Conservation (phyloP, 305 asterid species). For the Rubia balearica region DNA sequence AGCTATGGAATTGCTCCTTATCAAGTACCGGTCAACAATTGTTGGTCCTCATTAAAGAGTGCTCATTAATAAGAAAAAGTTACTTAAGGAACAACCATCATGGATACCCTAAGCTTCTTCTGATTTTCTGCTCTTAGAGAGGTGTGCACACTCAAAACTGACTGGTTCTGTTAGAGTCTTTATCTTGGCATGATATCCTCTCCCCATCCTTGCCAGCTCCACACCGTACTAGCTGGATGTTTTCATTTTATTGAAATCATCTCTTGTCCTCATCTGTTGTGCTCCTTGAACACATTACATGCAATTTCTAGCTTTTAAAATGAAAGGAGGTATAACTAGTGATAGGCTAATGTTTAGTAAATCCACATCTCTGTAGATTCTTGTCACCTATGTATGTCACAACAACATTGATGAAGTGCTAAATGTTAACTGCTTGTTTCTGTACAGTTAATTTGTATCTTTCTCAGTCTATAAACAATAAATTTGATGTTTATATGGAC, state of each 20-base stretch:
- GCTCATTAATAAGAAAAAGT: neutral
- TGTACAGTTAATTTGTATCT: neutral
- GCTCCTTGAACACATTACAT: neutral
- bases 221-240: neutral
- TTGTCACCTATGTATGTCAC: neutral
- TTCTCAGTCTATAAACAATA: neutral
- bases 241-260: neutral
- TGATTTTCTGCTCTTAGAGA: neutral
- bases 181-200: neutral
- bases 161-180: neutral
- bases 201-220: neutral
- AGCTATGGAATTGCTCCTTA: neutral
- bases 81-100: neutral
- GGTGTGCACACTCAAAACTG: neutral
- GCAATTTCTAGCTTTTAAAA: neutral
- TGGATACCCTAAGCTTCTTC: neutral
- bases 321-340: neutral
- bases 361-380: neutral
- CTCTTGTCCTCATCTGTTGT: neutral
- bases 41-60: no score
- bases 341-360: neutral
- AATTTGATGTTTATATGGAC: conserved; percentile 15
- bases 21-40: no score
- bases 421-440: neutral
- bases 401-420: neutral